Evolutionary conservation across 495 filamentous ascomycete species (phyloP).

Genomic region (Podospora anserina): DNA sequence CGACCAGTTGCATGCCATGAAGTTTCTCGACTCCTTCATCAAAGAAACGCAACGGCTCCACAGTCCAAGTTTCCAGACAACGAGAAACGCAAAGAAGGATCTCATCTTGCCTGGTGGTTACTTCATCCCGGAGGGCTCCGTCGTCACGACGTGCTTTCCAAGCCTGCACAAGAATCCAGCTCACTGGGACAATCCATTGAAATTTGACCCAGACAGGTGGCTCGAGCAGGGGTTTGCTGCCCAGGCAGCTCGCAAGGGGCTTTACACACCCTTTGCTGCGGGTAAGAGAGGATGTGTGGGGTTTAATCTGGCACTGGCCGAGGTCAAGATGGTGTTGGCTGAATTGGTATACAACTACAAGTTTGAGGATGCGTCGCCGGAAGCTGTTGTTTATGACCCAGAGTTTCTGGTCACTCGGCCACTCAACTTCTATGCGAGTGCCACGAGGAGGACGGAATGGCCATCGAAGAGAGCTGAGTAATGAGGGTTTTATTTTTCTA

Average conservation of each 20-base stretch:
- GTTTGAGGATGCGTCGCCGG: slow-evolving; percentile 38
- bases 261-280: slow-evolving; percentile 53
- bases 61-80: slow-evolving; percentile 56
- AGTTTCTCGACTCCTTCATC: slow-evolving; percentile 54
- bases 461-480: slow-evolving; percentile 25
- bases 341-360: slow-evolving; percentile 54
- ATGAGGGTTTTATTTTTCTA: not conserved
- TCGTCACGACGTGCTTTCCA: slow-evolving; percentile 51
- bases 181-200: slow-evolving; percentile 50
- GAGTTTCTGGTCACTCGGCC: slow-evolving; percentile 56
- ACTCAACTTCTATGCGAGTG: slow-evolving; percentile 52
- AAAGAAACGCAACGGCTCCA: slow-evolving; percentile 57
- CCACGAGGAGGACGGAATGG: slow-evolving; percentile 47
- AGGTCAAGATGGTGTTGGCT: slow-evolving; percentile 51
- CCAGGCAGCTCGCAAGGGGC: slow-evolving; percentile 41
- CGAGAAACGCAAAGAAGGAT: slow-evolving; percentile 49
- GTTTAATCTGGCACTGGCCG: slow-evolving; percentile 56
- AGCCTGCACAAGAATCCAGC: slow-evolving; percentile 53
- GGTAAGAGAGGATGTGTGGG: slow-evolving; percentile 54
- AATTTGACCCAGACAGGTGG: slow-evolving; percentile 57
- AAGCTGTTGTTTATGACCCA: slow-evolving; percentile 54
- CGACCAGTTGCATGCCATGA: slow-evolving; percentile 40
- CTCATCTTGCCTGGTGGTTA: slow-evolving; percentile 56
- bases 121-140: slow-evolving; percentile 42
- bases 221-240: slow-evolving; percentile 42